Evolutionary conservation across 2,329 filamentous ascomycete species (phyloP).

Genomic region (Aspergillus floridensis): DNA sequence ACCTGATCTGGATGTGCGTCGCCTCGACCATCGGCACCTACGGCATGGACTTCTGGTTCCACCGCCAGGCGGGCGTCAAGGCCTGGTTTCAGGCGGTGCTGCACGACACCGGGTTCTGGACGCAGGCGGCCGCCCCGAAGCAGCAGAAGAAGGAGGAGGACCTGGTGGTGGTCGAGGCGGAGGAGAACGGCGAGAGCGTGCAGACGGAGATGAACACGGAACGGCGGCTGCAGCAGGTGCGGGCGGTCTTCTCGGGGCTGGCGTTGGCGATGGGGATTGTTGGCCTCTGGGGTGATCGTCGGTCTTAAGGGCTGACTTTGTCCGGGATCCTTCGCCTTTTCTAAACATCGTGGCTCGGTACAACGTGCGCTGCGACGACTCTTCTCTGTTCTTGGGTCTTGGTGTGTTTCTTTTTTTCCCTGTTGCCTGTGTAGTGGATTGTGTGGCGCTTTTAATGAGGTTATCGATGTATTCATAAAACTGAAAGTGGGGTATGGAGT

Average conservation of each 20-base stretch:
- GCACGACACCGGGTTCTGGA: slow-evolving; percentile 45
- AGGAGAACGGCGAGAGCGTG: slow-evolving; percentile 45
- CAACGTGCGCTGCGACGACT: not conserved
- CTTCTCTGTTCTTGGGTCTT: not conserved
- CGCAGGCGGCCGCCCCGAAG: slow-evolving; percentile 9
- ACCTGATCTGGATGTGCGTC: slow-evolving; percentile 80
- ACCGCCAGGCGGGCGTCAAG: slow-evolving; percentile 58
- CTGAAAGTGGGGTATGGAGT: not conserved
- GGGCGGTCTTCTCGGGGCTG: slow-evolving; percentile 40
- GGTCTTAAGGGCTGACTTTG: not conserved
- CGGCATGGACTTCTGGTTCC: slow-evolving; percentile 69
- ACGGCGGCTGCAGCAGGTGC: slow-evolving; percentile 36
- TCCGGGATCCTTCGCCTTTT: not conserved
- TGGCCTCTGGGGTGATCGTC: slow-evolving; percentile 48
- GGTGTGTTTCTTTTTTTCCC: not conserved
- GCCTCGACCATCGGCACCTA: slow-evolving; percentile 50
- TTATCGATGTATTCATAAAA: not conserved
- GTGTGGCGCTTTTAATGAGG: not conserved
- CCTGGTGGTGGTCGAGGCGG: slow-evolving; percentile 37
- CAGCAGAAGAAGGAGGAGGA: slow-evolving; percentile 36
- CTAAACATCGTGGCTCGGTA: not conserved
- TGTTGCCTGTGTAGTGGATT: not conserved
- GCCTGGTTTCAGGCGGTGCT: slow-evolving; percentile 30
- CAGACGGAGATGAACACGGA: slow-evolving; percentile 45
- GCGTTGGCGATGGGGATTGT: slow-evolving; percentile 48